Evolutionary conservation across 1,284 basidiomycete genomes (phyloP), one percentile per base, ranked within the genome.

Genomic region (Microbotryum silenes-acaulis): DNA sequence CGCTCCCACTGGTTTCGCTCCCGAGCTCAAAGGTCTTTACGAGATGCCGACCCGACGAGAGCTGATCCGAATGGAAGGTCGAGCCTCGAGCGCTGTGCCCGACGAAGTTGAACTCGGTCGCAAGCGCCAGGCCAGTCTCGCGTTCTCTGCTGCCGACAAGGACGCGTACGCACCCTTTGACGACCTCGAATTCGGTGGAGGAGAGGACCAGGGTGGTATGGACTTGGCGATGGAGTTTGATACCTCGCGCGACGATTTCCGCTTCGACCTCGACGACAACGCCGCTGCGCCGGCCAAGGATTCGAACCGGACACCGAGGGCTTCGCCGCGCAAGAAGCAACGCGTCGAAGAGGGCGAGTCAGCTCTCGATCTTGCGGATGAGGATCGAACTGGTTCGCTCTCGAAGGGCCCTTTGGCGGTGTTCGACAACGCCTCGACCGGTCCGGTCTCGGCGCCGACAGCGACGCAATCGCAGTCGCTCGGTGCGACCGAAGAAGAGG

Each of bases 1-100:
- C 54, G 65, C 67, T 0, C 65, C 64, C 16, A 56, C 56, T 4
- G 61, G 62, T 29, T 45, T 64, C 25, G 60, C 65, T 16, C 49
- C 57, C 47, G 57, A 61, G 25, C 61, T 67, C 14, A 48, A 57
- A 20, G 58, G 63, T 16, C 61, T 69, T 31, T 68, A 61, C 57
- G 57, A 55, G 14, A 55, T 67, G 49, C 62, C 66, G 37, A 65
- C 60, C 8, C 68, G 66, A 4, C 66, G 64, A 9, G 58, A 63
- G 25, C 62, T 54, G 21, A 64, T 66, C 53, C 56, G 61, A 12
- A 54, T 60, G 29, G 64, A 66, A 25, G 60, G 58, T 1, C 62
- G 62, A 14, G 37, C 31, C 14, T 21, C 42, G 46, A 54, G 45
- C 60, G 59, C 23, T 6, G 45, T 20, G 18, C 21, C 25, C 20